These are phyloP conservation scores for Lophiotrema nucula DNA, from an alignment of 495 filamentous ascomycete species.

Conservation along the genomic window DNA sequence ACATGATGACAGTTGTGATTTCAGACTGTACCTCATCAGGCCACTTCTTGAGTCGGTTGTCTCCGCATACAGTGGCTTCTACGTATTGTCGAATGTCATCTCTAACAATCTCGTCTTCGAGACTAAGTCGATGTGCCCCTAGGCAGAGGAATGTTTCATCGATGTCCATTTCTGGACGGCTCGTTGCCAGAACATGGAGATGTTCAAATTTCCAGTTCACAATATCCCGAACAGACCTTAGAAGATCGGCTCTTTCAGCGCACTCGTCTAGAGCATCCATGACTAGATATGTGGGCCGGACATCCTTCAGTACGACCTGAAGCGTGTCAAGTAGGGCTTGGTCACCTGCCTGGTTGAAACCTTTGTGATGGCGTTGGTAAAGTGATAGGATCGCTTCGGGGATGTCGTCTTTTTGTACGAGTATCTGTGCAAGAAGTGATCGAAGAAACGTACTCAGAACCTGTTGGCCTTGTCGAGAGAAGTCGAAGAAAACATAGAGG, in stretches of 20 bases:
- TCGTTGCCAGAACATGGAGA: slow-evolving; percentile 3
- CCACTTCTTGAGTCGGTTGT: slow-evolving; percentile 6
- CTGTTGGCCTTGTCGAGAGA: slow-evolving; percentile 3
- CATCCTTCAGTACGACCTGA: not conserved
- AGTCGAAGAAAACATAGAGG: slow-evolving; percentile 13
- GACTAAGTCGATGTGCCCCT: not conserved
- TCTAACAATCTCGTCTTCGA: not conserved
- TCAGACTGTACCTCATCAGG: not conserved
- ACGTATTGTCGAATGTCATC: slow-evolving; percentile 9
- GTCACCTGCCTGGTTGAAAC: slow-evolving; percentile 2
- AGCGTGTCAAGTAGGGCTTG: not conserved
- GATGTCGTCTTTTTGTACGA: not conserved
- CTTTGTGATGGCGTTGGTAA: not conserved
- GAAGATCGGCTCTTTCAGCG: not conserved
- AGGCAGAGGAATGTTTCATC: not conserved
- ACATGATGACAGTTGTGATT: not conserved
- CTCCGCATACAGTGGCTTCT: not conserved
- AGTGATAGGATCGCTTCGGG: not conserved
- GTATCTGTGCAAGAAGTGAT: slow-evolving; percentile 2
- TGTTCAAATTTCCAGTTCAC: not conserved
- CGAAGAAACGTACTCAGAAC: not conserved
- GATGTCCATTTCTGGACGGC: slow-evolving; percentile 8
- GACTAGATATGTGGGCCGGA: not conserved
- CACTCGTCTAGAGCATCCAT: slow-evolving; percentile 20
- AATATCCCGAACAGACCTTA: slow-evolving; percentile 1